phyloP scores from a whole-genome alignment of 2,329 filamentous ascomycete genomes.

The Phaeosphaeria sp. region DNA sequence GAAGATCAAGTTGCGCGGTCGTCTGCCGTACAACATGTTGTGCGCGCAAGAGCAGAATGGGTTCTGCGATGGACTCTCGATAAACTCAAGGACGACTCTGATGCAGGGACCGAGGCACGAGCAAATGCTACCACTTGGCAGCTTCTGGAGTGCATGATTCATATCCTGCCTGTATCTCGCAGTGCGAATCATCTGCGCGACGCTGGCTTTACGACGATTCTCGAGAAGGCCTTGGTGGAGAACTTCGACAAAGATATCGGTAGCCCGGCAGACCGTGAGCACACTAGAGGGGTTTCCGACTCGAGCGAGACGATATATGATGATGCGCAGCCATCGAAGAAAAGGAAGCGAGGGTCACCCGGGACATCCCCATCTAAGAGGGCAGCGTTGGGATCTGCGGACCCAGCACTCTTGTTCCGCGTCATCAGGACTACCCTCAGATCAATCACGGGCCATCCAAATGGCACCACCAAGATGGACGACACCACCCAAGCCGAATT shows the following conservation, averaged over 20 bases:
- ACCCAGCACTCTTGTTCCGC: slow-evolving; percentile 31
- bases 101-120: slow-evolving; percentile 47
- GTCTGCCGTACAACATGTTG: slow-evolving; percentile 17
- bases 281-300: slow-evolving; percentile 23
- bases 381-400: slow-evolving; percentile 11
- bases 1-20: slow-evolving; percentile 13
- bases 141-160: slow-evolving; percentile 66
- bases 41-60: slow-evolving; percentile 64
- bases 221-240: slow-evolving; percentile 72
- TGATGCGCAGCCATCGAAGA: slow-evolving; percentile 36
- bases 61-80: slow-evolving; percentile 70
- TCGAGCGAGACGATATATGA: slow-evolving; percentile 38
- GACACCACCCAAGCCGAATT: slow-evolving; percentile 39
- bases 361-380: slow-evolving; percentile 24
- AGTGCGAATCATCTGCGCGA: slow-evolving; percentile 75
- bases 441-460: slow-evolving; percentile 27
- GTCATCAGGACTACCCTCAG: slow-evolving; percentile 24
- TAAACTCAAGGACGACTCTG: slow-evolving; percentile 57
- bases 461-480: slow-evolving; percentile 14
- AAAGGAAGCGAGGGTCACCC: slow-evolving; percentile 42
- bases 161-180: slow-evolving; percentile 71
- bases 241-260: slow-evolving; percentile 29
- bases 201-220: slow-evolving; percentile 68
- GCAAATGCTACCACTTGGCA: slow-evolving; percentile 59
- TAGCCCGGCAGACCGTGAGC: slow-evolving; percentile 5